phyloP scores from a whole-genome alignment of 2,329 filamentous ascomycete species.

The Acephala macrosclerotiorum region DNA sequence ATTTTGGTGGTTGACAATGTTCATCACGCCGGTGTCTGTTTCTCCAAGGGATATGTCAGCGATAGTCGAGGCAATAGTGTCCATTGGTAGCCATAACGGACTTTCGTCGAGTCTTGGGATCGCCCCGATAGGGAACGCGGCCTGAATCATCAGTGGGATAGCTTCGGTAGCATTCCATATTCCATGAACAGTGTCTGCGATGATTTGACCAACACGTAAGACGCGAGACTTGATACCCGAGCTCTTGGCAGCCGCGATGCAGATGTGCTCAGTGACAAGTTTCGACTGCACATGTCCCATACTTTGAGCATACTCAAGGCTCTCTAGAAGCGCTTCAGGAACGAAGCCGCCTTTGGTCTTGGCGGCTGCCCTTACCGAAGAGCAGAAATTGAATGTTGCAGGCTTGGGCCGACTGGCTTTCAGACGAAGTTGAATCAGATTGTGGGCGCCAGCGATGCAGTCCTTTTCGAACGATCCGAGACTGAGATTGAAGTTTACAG shows the following conservation, averaged over 20 bases:
- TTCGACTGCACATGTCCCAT: constrained; percentile 61
- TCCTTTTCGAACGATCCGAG: constrained; percentile 55
- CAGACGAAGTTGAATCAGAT: constrained; percentile 47
- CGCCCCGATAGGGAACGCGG: constrained; percentile 52
- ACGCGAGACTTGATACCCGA: constrained; percentile 42
- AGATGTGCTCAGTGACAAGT: constrained; percentile 55
- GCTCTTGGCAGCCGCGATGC: constrained; percentile 44
- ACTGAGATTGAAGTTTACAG: constrained; percentile 62
- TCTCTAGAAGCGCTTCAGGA: constrained; percentile 42
- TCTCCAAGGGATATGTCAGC: constrained; percentile 47
- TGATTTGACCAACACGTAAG: constrained; percentile 59
- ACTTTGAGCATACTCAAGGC: constrained; percentile 46
- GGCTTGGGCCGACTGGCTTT: constrained; percentile 43
- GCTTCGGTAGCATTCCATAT: constrained; percentile 54
- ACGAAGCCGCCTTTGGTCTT: constrained; percentile 43
- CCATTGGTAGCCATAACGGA: constrained; percentile 55
- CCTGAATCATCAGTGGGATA: constrained; percentile 59
- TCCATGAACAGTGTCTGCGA: constrained; percentile 53
- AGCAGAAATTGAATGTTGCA: constrained; percentile 48
- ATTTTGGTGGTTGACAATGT: constrained; percentile 56
- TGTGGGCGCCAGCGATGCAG: constrained; percentile 40
- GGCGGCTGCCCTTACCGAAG: constrained; percentile 46
- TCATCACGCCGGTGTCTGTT: constrained; percentile 39
- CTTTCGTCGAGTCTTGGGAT: constrained; percentile 54
- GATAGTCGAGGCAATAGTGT: constrained; percentile 50